Evolutionary conservation across 345 rosid species (phyloP).

Genomic region (Camelina sativa): DNA sequence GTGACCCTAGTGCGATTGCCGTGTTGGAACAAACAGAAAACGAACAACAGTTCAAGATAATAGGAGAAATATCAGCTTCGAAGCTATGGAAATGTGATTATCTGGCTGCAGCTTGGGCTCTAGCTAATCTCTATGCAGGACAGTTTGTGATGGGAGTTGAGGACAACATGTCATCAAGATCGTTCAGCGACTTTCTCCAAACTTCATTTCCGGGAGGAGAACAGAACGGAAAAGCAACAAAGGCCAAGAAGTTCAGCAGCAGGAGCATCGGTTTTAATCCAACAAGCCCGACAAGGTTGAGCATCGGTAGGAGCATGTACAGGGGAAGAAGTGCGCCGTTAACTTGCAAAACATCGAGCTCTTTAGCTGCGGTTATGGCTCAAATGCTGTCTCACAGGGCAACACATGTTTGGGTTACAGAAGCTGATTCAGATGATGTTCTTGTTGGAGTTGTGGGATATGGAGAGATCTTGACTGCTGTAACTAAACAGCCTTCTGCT

Average conservation of each 20-base stretch:
- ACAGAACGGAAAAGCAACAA: conserved; percentile 45
- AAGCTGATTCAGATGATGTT: conserved; percentile 74
- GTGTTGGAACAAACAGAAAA: conserved; percentile 65
- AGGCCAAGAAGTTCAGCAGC: conserved; percentile 81
- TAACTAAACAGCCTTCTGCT: conserved; percentile 70
- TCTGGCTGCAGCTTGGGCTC: conserved; percentile 90
- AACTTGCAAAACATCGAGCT: conserved; percentile 84
- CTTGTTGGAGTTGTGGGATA: conserved; percentile 87
- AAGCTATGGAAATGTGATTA: conserved; percentile 97
- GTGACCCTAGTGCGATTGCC: conserved; percentile 83
- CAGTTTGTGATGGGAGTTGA: conserved; percentile 98
- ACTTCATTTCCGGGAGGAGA: conserved; percentile 52
- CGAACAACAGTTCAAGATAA: conserved; percentile 62
- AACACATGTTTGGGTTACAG: conserved; percentile 95
- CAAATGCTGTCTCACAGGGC: conserved; percentile 97
- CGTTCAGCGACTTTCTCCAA: conserved; percentile 56
- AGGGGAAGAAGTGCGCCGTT: conserved; percentile 93
- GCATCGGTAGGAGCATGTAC: conserved; percentile 81
- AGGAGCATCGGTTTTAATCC: conserved; percentile 89
- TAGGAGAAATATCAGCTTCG: conserved; percentile 95
- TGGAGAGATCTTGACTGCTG: conserved; percentile 81
- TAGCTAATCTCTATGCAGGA: conserved; percentile 88
- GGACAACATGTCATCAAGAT: conserved; percentile 69
- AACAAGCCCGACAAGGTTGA: conserved; percentile 54
- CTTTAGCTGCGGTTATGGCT: conserved; percentile 97